Base-by-base conservation (phyloP, 2,329 filamentous ascomycete species). In the Drechslerella coelobrocha region DNA sequence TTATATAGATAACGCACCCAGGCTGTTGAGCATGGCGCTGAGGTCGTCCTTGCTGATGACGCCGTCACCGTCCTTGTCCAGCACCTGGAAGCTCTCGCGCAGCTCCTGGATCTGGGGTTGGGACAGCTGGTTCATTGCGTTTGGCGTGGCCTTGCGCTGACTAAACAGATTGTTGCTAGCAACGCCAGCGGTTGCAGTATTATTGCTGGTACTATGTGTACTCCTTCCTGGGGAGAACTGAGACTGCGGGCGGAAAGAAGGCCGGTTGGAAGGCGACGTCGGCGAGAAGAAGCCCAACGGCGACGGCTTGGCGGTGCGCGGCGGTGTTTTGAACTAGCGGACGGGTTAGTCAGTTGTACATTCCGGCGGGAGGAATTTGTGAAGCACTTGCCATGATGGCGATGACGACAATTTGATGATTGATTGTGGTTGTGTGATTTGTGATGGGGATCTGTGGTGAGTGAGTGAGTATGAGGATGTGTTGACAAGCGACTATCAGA, bases 21-120 rank as follows among this genome's bases (percentile, higher is more conserved):
- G 83, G 76, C 96, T 92, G 68, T 85, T 86, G 29, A 99, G 84
- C 85, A 96, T 96, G 76, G 95, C 90, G 14, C 86, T 86, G 3
- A 99, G 87, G 78, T 96, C 91, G 21, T 93, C 89, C 68, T 89
- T 84, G 74, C 88, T 89, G 72, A 99, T 88, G 54, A 85, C 82
- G 17, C 93, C 92, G 76, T 94, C 91, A 76, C 91, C 92, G 79
- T 94, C 89, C 69, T 91, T 85, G 79, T 97, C 94, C 50, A 99
- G 83, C 68, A 97, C 92, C 79, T 95, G 91, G 79, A 97, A 99
- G 0, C 89, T 91, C 78, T 97, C 93, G 71, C 94, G 86, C 79
- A 99, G 85, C 75, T 91, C 90, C 76, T 92, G 87, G 34, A 97
- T 86, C 75, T 97, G 91, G 2, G 90, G 83, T 1, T 91, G 87